Base-by-base conservation (phyloP, 2,329 filamentous ascomycete species). In the Lachnellula occidentalis region DNA sequence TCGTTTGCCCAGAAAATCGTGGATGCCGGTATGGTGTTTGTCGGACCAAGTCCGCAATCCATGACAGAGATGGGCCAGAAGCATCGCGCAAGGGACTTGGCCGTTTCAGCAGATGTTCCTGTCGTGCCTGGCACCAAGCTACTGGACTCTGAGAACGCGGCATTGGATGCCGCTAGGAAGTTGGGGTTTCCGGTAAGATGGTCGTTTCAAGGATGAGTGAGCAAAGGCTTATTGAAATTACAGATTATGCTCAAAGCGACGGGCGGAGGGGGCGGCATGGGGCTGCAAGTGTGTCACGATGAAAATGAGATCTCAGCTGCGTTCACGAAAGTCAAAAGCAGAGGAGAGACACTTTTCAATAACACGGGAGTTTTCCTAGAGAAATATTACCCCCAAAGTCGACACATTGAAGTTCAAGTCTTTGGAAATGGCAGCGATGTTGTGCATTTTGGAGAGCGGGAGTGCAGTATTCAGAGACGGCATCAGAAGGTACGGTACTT, bases 121-220 rank as follows among this genome's bases (percentile, higher is more conserved):
- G 86, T 85, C 54, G 85, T 88, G 52, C 85, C 85, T 2, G 85
- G 82, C 85, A 54, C 85, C 87, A 71, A 78, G 82, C 56, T 82
- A 58, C 68, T 73, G 9, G 81, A 88, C 63, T 85, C 85, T 2
- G 76, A 80, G 52, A 77, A 79, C 58, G 66, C 63, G 5, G 67
- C 70, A 0, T n/a, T 70, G 0, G n/a, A 47, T 0, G 68, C 69
- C 48, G 62, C 69, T 0, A 57, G 65, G 5, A 50, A 48, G 7
- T 67, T 74, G 0, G 66, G 67, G 0, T 74, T 67, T 46, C 76
- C 75, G 0, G 64, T 58, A 53, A 49, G 50, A 63, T 58, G 3
- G 37, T 21, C 34, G 27, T 34, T 43, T 36, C 15, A 37, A 11
- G 36, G 51, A 19, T 8, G 22, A 17, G 19, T 39, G 9, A 8